phyloP scores from a whole-genome alignment of 768 basidiomycete species.

The Phaeolepiota aurea region DNA sequence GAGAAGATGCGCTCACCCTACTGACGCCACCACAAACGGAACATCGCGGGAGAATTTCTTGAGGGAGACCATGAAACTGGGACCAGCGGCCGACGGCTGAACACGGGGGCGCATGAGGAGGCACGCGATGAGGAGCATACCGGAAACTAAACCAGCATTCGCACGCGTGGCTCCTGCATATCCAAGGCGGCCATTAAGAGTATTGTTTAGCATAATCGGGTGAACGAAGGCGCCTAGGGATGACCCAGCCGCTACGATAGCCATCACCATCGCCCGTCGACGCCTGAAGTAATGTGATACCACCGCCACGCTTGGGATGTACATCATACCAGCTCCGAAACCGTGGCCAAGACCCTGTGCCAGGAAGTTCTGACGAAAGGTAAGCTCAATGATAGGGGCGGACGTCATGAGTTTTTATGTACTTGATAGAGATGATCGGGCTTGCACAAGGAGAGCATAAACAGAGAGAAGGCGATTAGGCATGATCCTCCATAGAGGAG shows the following conservation, averaged over 20 bases:
- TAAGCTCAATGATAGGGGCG: background rate
- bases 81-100: slow-evolving; percentile 19
- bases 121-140: slow-evolving; percentile 8
- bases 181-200: slow-evolving; percentile 24
- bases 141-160: slow-evolving; percentile 11
- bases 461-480: slow-evolving; percentile 19
- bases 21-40: slow-evolving; percentile 7
- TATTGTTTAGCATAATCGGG: slow-evolving; percentile 46
- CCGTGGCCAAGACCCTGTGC: slow-evolving; percentile 42
- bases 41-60: slow-evolving; percentile 9
- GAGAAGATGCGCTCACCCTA: slow-evolving; percentile 8
- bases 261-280: slow-evolving; percentile 36
- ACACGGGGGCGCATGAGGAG: slow-evolving; percentile 18
- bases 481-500: slow-evolving; percentile 19
- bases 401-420: background rate
- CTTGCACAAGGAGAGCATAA: slow-evolving; percentile 22
- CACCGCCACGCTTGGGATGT: slow-evolving; percentile 34
- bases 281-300: slow-evolving; percentile 36
- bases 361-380: slow-evolving; percentile 28
- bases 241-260: slow-evolving; percentile 18
- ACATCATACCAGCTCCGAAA: slow-evolving; percentile 32
- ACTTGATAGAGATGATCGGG: slow-evolving; percentile 22
- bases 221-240: slow-evolving; percentile 27
- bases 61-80: slow-evolving; percentile 3
- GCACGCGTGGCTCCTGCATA: slow-evolving; percentile 10